Evolutionary conservation across 345 rosid genomes (phyloP), one percentile per base, ranked within the genome.

Genomic region (Sisymbrium altissimum): DNA sequence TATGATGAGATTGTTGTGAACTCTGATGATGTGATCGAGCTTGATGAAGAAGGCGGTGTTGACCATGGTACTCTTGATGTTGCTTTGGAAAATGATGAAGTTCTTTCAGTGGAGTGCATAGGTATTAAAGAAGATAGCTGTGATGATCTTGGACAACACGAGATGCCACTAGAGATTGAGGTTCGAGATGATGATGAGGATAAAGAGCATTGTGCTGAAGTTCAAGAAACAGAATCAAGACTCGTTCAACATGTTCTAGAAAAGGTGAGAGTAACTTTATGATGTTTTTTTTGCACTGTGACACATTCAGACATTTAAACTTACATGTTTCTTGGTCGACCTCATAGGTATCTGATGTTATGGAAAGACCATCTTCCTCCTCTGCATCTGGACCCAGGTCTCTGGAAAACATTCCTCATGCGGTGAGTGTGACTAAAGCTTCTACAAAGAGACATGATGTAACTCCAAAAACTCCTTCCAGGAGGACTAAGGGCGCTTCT

Each of bases 1-100:
- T 84, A 78, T 79, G 86, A 87, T 54, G 83, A 80, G 78, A 86
- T 80, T 67, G 73, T 78, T 9, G 83, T 78, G 68, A 65, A 71
- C 15, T 48, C 72, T 0, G 68, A 77, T 71, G 80, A 70, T 48
- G 76, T 71, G 6, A 48, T 71, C 54, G 76, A 77, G 76, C 80
- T 77, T 30, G 57, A 70, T 58, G 72, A 77, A 64, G 76, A 77
- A 71, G 40, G 44, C 2, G 40, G 35, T 46, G 23, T 18, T 17
- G 52, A 46, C 52, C 52, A 46, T 9, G n/a, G 30, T 65, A 43
- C 60, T 54, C n/a, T 40, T 44, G 0, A 1, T 76, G 30, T 63
- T 70, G 14, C 40, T 61, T 35, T 60, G 11, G 59, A 48, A 39
- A 48, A 23, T 11, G 44, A 5, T 71, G 67, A 60, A 25, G 75